Conservation (phyloP, 1,139 yeast genomes). For the Yamadazyma epiphylla region DNA sequence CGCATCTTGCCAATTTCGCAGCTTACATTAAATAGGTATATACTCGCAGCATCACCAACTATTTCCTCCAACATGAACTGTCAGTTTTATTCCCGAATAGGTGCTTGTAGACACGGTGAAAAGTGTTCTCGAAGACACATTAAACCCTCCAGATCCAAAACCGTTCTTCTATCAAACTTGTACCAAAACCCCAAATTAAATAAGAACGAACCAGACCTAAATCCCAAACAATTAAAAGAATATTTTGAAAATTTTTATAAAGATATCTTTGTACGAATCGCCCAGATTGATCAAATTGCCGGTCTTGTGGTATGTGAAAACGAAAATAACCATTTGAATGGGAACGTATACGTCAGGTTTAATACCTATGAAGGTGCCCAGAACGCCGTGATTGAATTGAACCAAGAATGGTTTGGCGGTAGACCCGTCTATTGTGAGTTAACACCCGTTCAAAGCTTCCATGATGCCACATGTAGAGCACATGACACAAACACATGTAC, state of each 20-base stretch:
- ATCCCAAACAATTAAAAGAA: conserved; percentile 42
- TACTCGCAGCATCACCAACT: too few species aligned
- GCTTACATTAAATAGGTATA: too few species aligned
- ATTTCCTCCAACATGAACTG: too few species aligned
- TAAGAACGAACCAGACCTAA: conserved; percentile 27
- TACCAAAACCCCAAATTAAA: conserved; percentile 61
- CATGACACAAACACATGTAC: conserved; percentile 61
- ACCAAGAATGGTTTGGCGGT: conserved; percentile 78
- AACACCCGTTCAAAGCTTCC: conserved; percentile 69
- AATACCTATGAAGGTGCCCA: conserved; percentile 54
- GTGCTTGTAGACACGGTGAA: conserved; percentile 93
- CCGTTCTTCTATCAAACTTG: conserved; percentile 65
- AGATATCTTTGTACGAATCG: conserved; percentile 68
- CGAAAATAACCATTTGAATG: conserved; percentile 72
- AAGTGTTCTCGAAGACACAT: conserved; percentile 78
- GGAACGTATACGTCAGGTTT: conserved; percentile 77
- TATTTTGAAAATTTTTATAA: conserved; percentile 65
- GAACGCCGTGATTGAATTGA: conserved; percentile 56
- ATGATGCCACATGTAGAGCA: conserved; percentile 73
- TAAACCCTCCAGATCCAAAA: conserved; percentile 64
- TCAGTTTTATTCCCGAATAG: conserved; percentile 73
- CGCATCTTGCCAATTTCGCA: too few species aligned
- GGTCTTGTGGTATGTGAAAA: conserved; percentile 79
- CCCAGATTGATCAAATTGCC: conserved; percentile 61
- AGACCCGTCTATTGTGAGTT: conserved; percentile 80